Conservation (phyloP, 116 monocot species). For the Phalaenopsis hybrid region DNA sequence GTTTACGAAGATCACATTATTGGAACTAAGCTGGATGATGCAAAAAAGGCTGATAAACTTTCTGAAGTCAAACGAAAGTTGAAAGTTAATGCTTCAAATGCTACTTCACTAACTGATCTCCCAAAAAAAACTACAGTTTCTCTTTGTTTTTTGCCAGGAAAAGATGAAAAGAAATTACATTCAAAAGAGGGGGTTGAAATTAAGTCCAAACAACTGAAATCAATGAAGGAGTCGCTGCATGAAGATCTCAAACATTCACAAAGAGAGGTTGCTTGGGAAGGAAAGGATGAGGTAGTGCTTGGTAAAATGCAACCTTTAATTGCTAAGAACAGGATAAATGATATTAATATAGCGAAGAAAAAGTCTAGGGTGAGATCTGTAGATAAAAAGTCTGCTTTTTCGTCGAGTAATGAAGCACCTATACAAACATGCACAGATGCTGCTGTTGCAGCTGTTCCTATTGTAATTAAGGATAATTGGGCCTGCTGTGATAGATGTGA, state of each 20-base stretch:
- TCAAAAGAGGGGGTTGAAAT: conserved; percentile 27
- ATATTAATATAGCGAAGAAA: conserved; percentile 8
- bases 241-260: conserved; percentile 17
- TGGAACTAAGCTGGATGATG: conserved; percentile 15
- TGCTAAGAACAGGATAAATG: background rate
- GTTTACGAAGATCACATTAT: conserved; percentile 4
- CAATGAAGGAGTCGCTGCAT: conserved; percentile 18
- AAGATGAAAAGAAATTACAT: conserved; percentile 40
- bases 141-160: background rate
- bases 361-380: conserved; percentile 8
- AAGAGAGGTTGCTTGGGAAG: conserved; percentile 9
- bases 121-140: too few relatives aligned
- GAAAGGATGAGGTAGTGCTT: too few relatives aligned
- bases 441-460: conserved; percentile 16
- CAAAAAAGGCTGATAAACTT: too few relatives aligned
- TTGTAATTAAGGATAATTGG: conserved; percentile 69
- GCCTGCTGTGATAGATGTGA: conserved; percentile 79
- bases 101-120: too few relatives aligned
- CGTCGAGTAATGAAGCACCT: background rate
- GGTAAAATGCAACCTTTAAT: background rate
- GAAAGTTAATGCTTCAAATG: too few relatives aligned
- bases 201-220: conserved; percentile 33
- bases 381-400: conserved; percentile 7
- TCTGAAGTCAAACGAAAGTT: too few relatives aligned
- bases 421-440: conserved; percentile 10